phyloP scores from a whole-genome alignment of 1,284 basidiomycete genomes.

The Leccinum brunneo-olivaceum region DNA sequence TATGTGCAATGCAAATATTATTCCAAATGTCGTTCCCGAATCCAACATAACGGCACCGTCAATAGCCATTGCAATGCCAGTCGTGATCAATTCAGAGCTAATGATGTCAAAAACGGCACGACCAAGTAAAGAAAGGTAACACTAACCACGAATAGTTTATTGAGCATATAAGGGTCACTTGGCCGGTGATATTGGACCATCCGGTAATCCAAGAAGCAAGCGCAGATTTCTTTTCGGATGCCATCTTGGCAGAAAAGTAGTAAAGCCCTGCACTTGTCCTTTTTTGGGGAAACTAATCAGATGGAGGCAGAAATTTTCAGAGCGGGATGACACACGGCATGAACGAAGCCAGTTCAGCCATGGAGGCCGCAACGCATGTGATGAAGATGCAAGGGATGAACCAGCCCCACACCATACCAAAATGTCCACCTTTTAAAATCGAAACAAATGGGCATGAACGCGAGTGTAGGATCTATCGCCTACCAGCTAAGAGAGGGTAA shows the following conservation, averaged over 20 bases:
- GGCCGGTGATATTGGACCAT: conserved; percentile 53
- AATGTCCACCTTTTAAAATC: conserved; percentile 47
- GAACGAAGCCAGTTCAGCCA: conserved; percentile 64
- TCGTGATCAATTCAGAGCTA: conserved; percentile 62
- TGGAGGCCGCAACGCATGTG: conserved; percentile 50
- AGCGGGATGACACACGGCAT: conserved; percentile 55
- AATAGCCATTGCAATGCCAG: conserved; percentile 53
- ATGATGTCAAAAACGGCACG: not conserved
- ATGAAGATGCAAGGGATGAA: conserved; percentile 64
- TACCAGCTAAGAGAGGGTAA: conserved; percentile 54
- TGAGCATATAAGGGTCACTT: conserved; percentile 56
- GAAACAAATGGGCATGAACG: not conserved
- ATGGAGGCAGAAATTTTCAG: not conserved
- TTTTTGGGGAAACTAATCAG: conserved; percentile 2
- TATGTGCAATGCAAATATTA: conserved; percentile 52
- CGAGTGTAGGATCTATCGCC: conserved; percentile 1
- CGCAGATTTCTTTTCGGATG: conserved; percentile 47
- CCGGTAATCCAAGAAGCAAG: conserved; percentile 63
- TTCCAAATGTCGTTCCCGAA: conserved; percentile 54
- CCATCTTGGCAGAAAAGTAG: conserved; percentile 64
- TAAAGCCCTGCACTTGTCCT: conserved; percentile 64
- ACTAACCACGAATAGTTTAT: conserved; percentile 60
- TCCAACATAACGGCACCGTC: conserved; percentile 44
- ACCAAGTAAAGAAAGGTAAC: not conserved
- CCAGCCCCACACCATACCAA: conserved; percentile 72